Evolutionary conservation across 768 basidiomycete genomes (phyloP), one percentile per base, ranked within the genome.

Genomic region (Phlebiopsis flavidoalba): DNA sequence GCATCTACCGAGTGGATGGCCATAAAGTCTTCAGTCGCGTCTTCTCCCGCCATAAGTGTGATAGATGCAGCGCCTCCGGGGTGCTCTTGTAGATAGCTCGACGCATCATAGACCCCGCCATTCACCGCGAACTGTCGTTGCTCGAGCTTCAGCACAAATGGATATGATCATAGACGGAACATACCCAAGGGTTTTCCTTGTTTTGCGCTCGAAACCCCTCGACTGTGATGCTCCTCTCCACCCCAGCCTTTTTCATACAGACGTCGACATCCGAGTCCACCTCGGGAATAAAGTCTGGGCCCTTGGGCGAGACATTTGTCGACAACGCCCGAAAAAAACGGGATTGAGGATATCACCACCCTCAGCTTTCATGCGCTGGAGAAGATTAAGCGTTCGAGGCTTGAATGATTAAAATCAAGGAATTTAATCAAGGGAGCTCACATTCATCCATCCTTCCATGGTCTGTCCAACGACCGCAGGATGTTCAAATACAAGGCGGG

Each of bases 21-120:
- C 69, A 85, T 74, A 69, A 86, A 87, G 60, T 87, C 85, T 14
- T 87, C 85, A 0, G 83, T 81, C 2, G 81, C 80, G 62, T 87
- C 85, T 62, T 84, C 75, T 0, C 84, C 84, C 1, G 83, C 83
- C 10, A 81, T 78, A 19, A 82, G 72, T 14, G 74, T 69, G 58
- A 87, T 87, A 1, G 82, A 81, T 57, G 82, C 77, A 0, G 75
- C 72, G 0, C 85, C 84, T 7, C 84, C 85, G 0, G 86, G 86
- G 65, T 87, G 86, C 14, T 82, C 80, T 5, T 77, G 72, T 47
- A 86, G 70, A 63, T 78, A 85, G 7, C 65, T 68, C 0, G 80
- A 80, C 4, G 76, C 81, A 50, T 84, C 79, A 64, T 86, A 86
- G 43, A 76, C 77, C 68, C 83, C 76, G 14, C 80, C 82, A n/a